Base-by-base conservation (phyloP, 164 flowering plant genomes). In the Buxus sempervirens region DNA sequence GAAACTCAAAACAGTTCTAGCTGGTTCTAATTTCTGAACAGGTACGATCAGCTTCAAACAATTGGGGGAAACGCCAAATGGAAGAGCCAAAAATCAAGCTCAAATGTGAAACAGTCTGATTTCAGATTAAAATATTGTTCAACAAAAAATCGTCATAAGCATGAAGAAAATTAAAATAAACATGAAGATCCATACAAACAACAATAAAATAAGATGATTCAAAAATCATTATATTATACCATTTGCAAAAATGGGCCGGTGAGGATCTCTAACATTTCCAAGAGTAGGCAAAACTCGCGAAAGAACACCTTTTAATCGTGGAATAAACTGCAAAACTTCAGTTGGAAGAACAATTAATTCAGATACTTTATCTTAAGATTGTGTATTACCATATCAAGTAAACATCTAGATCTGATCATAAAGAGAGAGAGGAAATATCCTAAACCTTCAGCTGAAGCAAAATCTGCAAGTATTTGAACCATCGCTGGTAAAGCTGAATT, bases 381-480 rank as follows among this genome's bases (percentile, higher is more conserved):
- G 26, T 12, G 32, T 32, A 70, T 22, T 21, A 7, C 53, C 56
- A 63, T 41, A n/a, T 20, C 32, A 48, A 53, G 63, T 9, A 68
- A 70, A 42, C 13, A 62, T 20, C 25, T 19, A 22, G 20, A 73
- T 27, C 21, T 48, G 41, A 59, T 56, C n/a, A 61, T 0, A 60
- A 36, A 62, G 63, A 62, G 48, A 64, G 60, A 54, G 5, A 73
- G 71, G 53, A 66, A n/a, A 55, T 57, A 72, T 62, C 32, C 54
- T 74, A 65, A 74, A 92, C 99, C 95, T 84, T 93, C 90, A 67
- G 87, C 84, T 60, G 90, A 80, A 73, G 99, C 93, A 76, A 93
- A 96, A 63, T 96, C 95, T 54, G 99, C 96, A 70, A 96, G 95
- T 62, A 88, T 83, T 81, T 90, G 98, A 82, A 96, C 91, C 98